Base-by-base conservation (phyloP, 1,139 yeast species). In the Sporopachydermia cereana region DNA sequence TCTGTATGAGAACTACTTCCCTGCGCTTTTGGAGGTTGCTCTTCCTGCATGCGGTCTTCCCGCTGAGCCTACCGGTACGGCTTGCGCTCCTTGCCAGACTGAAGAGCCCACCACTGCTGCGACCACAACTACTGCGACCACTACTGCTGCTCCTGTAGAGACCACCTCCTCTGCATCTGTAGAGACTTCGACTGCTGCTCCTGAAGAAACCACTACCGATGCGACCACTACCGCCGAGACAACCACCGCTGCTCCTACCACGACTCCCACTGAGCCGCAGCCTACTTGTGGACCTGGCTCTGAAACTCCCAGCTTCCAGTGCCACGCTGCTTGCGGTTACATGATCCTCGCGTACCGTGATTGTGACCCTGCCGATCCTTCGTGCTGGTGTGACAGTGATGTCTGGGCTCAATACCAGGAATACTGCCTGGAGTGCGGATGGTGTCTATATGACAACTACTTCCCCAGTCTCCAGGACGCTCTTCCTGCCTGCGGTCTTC, bases 391-490 rank as follows among this genome's bases (percentile, higher is more conserved):
- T 34, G 39, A 34, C 22, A 7, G 12, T 34, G 5, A 5, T 7
- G 22, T 21, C 22, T 34, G 39, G 39, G 39, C 22, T 12, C 30
- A 27, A 27, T 7, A 7, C 12, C 12, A 5, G 9, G 39, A 34
- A 7, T 12, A 12, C 18, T 34, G 39, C 22, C 17, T 34, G 22
- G 39, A 34, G 7, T 34, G 39, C 22, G 39, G 39, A 16, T 34
- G 39, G 39, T 34, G 39, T 34, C 22, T 34, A n/a, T 34, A 34
- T 20, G 39, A 20, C 39, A 34, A 20, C 22, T 34, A 34, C n/a
- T 34, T 34, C 39, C 39, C 39, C 5, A 58, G 52, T 46, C 57
- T 59, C 34, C 44, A 52, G 5, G 29, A 12, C 9, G 39, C 12
- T 5, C n/a, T 34, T 7, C 20, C 5, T 7, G 5, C 39, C 9